These are phyloP conservation scores for Gossypium australe DNA, from an alignment of 345 rosid species.

Conservation along the genomic window DNA sequence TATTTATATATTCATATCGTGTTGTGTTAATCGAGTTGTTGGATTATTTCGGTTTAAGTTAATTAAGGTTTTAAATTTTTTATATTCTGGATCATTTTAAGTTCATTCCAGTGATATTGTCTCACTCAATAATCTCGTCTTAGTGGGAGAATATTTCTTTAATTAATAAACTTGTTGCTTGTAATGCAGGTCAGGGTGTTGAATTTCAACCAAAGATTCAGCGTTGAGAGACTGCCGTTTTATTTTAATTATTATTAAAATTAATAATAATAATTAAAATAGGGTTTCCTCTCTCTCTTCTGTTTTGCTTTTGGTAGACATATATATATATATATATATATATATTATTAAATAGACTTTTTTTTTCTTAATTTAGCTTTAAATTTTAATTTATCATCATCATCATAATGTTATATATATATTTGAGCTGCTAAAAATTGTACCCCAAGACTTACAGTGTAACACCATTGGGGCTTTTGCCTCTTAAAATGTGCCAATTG, in stretches of 20 bases:
- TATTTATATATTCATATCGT: no score
- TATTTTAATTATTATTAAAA: neutral
- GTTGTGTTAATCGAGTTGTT: no score
- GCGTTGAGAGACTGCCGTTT: neutral
- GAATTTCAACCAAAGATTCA: slow-evolving; percentile 1
- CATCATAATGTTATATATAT: neutral
- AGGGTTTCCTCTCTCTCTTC: neutral
- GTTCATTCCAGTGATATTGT: no score
- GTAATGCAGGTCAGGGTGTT: slow-evolving; percentile 1
- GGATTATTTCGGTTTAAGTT: no score
- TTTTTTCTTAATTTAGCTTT: neutral
- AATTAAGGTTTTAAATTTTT: no score
- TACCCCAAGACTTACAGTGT: no score
- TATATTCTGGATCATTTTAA: no score
- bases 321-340: neutral
- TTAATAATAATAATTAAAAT: neutral
- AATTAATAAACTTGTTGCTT: neutral
- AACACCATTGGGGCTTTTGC: no score
- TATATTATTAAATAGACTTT: neutral
- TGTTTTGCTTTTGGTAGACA: neutral
- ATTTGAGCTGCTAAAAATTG: no score
- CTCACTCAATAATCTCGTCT: no score
- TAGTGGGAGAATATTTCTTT: neutral
- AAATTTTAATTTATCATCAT: neutral
- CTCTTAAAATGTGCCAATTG: no score